phyloP scores from a whole-genome alignment of 2,329 filamentous ascomycete genomes.

The Chaetomiaceae sp. region DNA sequence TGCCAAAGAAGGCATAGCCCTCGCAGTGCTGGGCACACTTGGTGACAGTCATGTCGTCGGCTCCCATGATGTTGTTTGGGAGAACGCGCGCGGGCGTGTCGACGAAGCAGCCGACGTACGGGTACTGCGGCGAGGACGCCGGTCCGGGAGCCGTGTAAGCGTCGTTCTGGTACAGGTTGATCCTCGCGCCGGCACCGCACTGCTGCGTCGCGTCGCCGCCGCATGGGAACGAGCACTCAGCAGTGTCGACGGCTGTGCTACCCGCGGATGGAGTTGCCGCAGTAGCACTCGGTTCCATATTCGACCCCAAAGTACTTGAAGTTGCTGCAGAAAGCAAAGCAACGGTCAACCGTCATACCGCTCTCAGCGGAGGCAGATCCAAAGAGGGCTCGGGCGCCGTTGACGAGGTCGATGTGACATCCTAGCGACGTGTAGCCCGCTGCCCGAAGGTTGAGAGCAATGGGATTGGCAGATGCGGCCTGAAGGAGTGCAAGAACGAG shows the following conservation, averaged over 20 bases:
- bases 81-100: slow-evolving; percentile 11
- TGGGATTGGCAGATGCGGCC: too few relatives aligned
- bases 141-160: slow-evolving; percentile 18
- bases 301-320: slow-evolving; percentile 15
- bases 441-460: too few relatives aligned
- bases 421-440: too few relatives aligned
- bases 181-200: slow-evolving; percentile 25
- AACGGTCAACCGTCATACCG: slow-evolving; percentile 10
- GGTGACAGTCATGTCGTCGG: slow-evolving; percentile 37
- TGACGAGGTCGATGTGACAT: too few relatives aligned
- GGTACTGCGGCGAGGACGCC: neutral
- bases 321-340: slow-evolving; percentile 5
- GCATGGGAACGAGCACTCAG: slow-evolving; percentile 26
- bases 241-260: neutral
- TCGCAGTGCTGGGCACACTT: slow-evolving; percentile 15
- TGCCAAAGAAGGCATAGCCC: slow-evolving; percentile 17
- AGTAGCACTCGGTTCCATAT: slow-evolving; percentile 16
- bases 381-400: too few relatives aligned
- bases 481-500: too few relatives aligned
- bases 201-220: slow-evolving; percentile 22
- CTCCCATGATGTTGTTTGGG: slow-evolving; percentile 12
- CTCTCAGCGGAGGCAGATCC: too few relatives aligned
- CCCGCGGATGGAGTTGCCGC: slow-evolving; percentile 8
- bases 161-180: slow-evolving; percentile 24
- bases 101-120: slow-evolving; percentile 17